Percentiles rank a stretch among this genome's conserved stretches.
Evolutionary conservation across 2,329 filamentous ascomycete genomes (phyloP).

Genomic region (Cercospora berteroae): DNA sequence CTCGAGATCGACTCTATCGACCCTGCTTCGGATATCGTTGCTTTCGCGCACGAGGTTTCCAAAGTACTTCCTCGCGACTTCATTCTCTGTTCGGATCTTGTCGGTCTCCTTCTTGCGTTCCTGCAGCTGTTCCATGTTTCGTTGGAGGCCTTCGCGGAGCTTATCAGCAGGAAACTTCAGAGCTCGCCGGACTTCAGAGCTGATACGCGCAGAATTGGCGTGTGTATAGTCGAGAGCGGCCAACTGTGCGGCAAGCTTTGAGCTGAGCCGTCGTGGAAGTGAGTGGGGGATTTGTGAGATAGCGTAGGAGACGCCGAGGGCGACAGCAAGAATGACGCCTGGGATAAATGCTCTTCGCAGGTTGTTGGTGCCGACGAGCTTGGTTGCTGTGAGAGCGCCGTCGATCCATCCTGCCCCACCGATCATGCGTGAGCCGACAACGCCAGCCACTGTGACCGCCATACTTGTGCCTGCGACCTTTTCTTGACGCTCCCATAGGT

Average conservation of each 20-base stretch:
- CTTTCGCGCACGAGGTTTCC: conserved; percentile 71
- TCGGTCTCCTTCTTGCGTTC: conserved; percentile 78
- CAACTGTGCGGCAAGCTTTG: conserved; percentile 80
- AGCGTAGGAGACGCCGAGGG: conserved; percentile 75
- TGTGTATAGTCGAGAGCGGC: conserved; percentile 88
- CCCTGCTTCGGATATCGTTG: conserved; percentile 48
- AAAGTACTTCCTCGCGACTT: conserved; percentile 88
- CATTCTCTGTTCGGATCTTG: conserved; percentile 78
- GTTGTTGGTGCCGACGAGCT: conserved; percentile 76
- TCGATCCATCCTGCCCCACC: conserved; percentile 88
- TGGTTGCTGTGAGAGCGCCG: conserved; percentile 76
- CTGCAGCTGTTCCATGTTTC: conserved; percentile 76
- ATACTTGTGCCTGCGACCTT: conserved; percentile 93
- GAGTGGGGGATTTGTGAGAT: conserved; percentile 85
- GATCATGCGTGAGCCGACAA: conserved; percentile 76
- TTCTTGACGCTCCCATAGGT: conserved; percentile 83
- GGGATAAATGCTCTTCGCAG: conserved; percentile 77
- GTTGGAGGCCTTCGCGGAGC: conserved; percentile 77
- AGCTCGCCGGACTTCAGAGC: conserved; percentile 80
- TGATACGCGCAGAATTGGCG: conserved; percentile 79
- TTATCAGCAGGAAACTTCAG: conserved; percentile 84
- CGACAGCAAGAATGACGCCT: conserved; percentile 69
- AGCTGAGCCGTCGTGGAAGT: conserved; percentile 77
- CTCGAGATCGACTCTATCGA: conserved; percentile 54
- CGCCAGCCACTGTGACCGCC: conserved; percentile 86